A percentile compares a stretch with the other conserved stretches of the same genome.
These are phyloP conservation scores for Fusarium duplospermum DNA, from an alignment of 2,329 filamentous ascomycete species.

Conservation along the genomic window DNA sequence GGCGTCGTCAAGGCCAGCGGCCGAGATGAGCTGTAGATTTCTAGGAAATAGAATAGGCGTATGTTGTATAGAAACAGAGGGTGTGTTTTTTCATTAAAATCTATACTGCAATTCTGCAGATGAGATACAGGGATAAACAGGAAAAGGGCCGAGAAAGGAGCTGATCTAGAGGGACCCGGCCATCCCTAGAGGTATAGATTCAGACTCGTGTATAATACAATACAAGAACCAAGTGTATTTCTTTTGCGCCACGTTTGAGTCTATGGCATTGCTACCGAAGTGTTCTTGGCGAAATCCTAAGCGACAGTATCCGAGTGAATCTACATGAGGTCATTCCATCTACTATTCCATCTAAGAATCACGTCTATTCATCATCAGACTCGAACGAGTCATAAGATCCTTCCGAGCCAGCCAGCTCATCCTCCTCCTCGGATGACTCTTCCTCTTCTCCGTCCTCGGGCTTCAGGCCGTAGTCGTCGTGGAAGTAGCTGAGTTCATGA, in stretches of 20 bases:
- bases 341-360: background rate
- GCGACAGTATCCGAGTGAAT: background rate
- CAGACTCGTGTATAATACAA: constrained; percentile 38
- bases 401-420: constrained; percentile 48
- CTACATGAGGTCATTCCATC: constrained; percentile 14
- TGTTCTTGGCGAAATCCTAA: constrained; percentile 21
- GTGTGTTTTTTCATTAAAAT: background rate
- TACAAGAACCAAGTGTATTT: constrained; percentile 19
- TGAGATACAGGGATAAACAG: constrained; percentile 5
- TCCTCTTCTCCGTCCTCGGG: constrained; percentile 70
- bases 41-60: background rate
- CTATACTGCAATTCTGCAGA: background rate
- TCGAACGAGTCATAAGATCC: constrained; percentile 47
- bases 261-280: constrained; percentile 36
- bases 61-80: constrained; percentile 13
- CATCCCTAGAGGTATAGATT: constrained; percentile 27
- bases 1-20: constrained; percentile 76
- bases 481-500: constrained; percentile 80
- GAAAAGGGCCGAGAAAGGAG: constrained; percentile 12
- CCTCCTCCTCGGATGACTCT: constrained; percentile 61
- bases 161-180: constrained; percentile 18
- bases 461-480: constrained; percentile 89
- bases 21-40: constrained; percentile 74
- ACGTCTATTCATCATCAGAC: constrained; percentile 44
- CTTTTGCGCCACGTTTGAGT: constrained; percentile 18